Base-by-base conservation (phyloP, 306 rosid species). In the Echinosophora koreensis region DNA sequence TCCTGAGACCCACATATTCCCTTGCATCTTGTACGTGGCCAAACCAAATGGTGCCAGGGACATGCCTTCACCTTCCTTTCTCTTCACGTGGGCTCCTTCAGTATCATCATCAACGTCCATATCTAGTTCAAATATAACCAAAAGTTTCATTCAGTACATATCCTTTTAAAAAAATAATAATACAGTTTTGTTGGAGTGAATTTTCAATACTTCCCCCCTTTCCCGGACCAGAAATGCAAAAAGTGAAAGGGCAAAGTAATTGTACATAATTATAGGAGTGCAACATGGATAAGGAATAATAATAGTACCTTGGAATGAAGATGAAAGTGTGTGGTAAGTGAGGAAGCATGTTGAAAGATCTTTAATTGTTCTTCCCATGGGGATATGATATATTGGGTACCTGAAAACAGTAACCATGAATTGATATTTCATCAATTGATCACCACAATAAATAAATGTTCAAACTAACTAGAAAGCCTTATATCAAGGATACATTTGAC, bases 371-470 rank as follows among this genome's bases (percentile, higher is more conserved):
- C 92, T 89, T 69, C 98, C 98, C 99, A 92, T 92, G 12, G 99
- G 99, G 64, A 96, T 96, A 79, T 96, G 99, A 85, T 96, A 96
- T 61, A 96, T 96, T 4, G 99, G 99, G 83, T 92, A 96, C 99
- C 99, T 96, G 85, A 79, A 86, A 87, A 72, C 8, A 59, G 11
- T 50, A 55, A 14, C 56, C 52, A 67, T 54, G 54, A 60, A 11
- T 28, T 18, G 52, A 51, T 22, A 66, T 41, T 80, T 44, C 51
- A 69, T 44, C 54, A 64, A 71, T 67, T 38, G 16, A 59, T 72
- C 76, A 47, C 13, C 0, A 1, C 22, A n/a, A n/a, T n/a, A n/a
- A 35, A 22, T 72, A 64, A 71, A 71, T 64, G 44, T 35, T 49
- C 22, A 15, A 41, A 55, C 6, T 18, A 32, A 30, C 47, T 49